A percentile compares a stretch with the other conserved stretches of the same genome.
These are phyloP conservation scores for Aspergillus heteromorphus DNA, from an alignment of 495 filamentous ascomycete species.

Conservation along the genomic window DNA sequence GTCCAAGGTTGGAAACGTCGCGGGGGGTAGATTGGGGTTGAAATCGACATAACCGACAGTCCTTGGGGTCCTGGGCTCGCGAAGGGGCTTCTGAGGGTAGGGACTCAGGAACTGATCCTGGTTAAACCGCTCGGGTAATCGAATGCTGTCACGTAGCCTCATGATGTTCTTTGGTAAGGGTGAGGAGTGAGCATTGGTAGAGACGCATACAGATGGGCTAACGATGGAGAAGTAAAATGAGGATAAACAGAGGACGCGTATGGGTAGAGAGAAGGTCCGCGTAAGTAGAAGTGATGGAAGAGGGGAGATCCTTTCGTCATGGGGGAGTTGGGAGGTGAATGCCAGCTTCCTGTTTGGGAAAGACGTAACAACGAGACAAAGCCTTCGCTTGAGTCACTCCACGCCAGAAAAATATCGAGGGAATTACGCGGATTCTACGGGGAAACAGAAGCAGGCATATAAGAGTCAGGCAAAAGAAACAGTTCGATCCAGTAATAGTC, in stretches of 20 bases:
- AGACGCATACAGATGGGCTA: not conserved
- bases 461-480: conserved; percentile 2
- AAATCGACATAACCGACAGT: conserved; percentile 21
- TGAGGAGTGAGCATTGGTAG: not conserved
- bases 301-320: not conserved
- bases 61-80: not conserved
- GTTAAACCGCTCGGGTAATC: conserved; percentile 16
- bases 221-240: not conserved
- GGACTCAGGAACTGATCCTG: conserved; percentile 8
- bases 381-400: no score
- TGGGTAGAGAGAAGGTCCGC: not conserved
- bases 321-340: not conserved
- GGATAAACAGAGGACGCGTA: not conserved
- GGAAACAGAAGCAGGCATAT: not conserved
- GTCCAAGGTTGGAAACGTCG: conserved; percentile 39
- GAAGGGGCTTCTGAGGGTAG: conserved; percentile 2
- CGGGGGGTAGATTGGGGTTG: conserved; percentile 37
- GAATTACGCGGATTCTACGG: not conserved
- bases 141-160: conserved; percentile 19
- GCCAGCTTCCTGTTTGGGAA: not conserved
- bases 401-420: no score
- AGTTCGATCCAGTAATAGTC: not conserved
- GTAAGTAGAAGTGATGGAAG: not conserved
- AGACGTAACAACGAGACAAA: not conserved
- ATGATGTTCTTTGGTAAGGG: conserved; percentile 3